Conservation (phyloP, 768 basidiomycete genomes). For the Hygrocybe coccinea region DNA sequence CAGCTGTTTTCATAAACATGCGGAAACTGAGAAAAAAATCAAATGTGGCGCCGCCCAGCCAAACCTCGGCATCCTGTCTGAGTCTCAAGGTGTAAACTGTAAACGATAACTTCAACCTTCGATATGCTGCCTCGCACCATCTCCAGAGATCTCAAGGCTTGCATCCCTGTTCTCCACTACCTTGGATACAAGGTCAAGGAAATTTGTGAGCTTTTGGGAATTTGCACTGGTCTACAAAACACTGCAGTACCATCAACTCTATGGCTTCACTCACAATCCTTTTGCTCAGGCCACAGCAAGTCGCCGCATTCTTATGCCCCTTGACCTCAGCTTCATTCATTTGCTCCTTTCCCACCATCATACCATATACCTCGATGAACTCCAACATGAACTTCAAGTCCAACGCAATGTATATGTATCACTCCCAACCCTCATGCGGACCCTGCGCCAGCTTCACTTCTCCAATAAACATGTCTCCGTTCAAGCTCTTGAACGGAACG, state of each 20-base stretch:
- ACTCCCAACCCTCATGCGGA: background rate
- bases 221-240: constrained; percentile 13
- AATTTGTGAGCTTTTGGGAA: constrained; percentile 16
- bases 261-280: constrained; percentile 7
- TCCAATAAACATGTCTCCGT: background rate
- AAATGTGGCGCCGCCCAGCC: too few species aligned
- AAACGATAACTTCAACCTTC: too few species aligned
- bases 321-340: constrained; percentile 5
- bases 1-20: too few species aligned
- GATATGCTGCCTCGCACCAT: background rate
- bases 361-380: constrained; percentile 7
- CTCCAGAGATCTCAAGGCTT: constrained; percentile 13
- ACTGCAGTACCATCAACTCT: background rate
- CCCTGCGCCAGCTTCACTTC: background rate
- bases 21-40: too few species aligned
- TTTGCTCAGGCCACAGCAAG: background rate
- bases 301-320: background rate
- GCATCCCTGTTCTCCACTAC: constrained; percentile 15
- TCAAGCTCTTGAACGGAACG: constrained; percentile 1
- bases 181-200: constrained; percentile 13
- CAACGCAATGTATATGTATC: background rate
- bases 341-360: constrained; percentile 2
- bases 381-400: background rate
- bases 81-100: too few species aligned
- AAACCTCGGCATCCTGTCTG: too few species aligned